Base-by-base conservation (phyloP, 1,284 basidiomycete genomes). In the Sporisorium scitamineum region DNA sequence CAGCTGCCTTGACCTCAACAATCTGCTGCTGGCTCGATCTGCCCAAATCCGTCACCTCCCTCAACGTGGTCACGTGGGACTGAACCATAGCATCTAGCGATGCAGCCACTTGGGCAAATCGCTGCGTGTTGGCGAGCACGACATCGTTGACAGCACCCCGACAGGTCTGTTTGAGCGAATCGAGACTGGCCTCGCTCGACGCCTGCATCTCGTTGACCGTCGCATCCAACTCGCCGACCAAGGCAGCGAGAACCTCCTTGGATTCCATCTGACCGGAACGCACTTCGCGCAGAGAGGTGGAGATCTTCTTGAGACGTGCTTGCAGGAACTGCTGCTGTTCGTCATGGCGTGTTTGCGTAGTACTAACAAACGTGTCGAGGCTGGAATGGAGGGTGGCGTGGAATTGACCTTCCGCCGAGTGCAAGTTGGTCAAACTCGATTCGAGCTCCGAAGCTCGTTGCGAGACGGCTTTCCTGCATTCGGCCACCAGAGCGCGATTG, bases 401-500 rank as follows among this genome's bases (percentile, higher is more conserved):
- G 27, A 88, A 88, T 66, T 90, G 88, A 1, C 87, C 86, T 7
- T 91, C 88, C 9, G 88, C 87, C 62, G 89, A 88, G 64, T 89
- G 85, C 72, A 94, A 92, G 31, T 90, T 90, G 14, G 89, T 88
- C 2, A 94, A 88, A 59, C 89, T 89, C 2, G 87, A 84, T 10
- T 89, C 88, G 61, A 95, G 88, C 0, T 87, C 84, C 16, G 88
- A 86, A 16, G 89, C 87, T 58, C 90, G 88, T 1, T 87, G 85
- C 14, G 88, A 86, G 45, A 93, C 88, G 0, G 88, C 87, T 68
- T 88, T 89, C 54, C 91, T 90, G 70, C 92, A 91, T 27, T 87
- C 88, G 0, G 88, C 87, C 9, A 93, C 91, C 1, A 89, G 88
- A 67, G 90, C 89, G 1, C 90, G 87, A 80, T 95, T 96, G 5